phyloP scores from a whole-genome alignment of 768 basidiomycete species.

The Phaeolepiota aurea region DNA sequence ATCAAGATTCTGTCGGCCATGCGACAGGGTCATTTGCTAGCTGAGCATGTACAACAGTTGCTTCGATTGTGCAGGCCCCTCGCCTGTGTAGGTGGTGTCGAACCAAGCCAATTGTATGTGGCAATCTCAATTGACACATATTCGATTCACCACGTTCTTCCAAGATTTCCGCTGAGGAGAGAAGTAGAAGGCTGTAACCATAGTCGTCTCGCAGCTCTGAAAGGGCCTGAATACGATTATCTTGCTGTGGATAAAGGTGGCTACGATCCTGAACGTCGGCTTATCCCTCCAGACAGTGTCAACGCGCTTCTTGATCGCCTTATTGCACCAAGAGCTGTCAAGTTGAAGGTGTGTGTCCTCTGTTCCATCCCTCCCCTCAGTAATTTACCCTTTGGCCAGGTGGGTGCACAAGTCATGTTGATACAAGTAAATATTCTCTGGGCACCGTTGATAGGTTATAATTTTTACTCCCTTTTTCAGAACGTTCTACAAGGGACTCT shows the following conservation, averaged over 20 bases:
- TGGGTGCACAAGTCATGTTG: slow-evolving; percentile 84
- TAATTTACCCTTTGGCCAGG: slow-evolving; percentile 34
- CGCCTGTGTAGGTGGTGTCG: slow-evolving; percentile 60
- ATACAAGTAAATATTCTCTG: slow-evolving; percentile 40
- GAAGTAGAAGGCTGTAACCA: slow-evolving; percentile 71
- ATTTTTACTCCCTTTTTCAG: slow-evolving; percentile 20
- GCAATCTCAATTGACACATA: slow-evolving; percentile 10
- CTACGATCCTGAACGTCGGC: slow-evolving; percentile 30
- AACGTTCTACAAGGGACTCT: slow-evolving; percentile 60
- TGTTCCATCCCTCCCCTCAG: slow-evolving; percentile 2
- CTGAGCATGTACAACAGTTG: slow-evolving; percentile 39
- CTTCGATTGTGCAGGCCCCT: slow-evolving; percentile 45
- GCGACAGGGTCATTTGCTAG: slow-evolving; percentile 64
- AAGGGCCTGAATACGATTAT: slow-evolving; percentile 29
- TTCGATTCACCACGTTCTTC: background rate
- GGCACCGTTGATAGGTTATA: slow-evolving; percentile 3
- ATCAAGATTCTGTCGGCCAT: slow-evolving; percentile 84
- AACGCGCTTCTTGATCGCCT: slow-evolving; percentile 46
- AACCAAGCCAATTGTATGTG: slow-evolving; percentile 70
- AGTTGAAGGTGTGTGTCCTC: slow-evolving; percentile 33
- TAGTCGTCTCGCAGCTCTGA: slow-evolving; percentile 35
- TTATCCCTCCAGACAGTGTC: slow-evolving; percentile 26
- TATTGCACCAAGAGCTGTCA: slow-evolving; percentile 39
- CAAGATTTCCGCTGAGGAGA: slow-evolving; percentile 57
- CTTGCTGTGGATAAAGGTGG: slow-evolving; percentile 37